Evolutionary conservation across 164 flowering plant species (phyloP).

Genomic region (Kingdonia uniflora): DNA sequence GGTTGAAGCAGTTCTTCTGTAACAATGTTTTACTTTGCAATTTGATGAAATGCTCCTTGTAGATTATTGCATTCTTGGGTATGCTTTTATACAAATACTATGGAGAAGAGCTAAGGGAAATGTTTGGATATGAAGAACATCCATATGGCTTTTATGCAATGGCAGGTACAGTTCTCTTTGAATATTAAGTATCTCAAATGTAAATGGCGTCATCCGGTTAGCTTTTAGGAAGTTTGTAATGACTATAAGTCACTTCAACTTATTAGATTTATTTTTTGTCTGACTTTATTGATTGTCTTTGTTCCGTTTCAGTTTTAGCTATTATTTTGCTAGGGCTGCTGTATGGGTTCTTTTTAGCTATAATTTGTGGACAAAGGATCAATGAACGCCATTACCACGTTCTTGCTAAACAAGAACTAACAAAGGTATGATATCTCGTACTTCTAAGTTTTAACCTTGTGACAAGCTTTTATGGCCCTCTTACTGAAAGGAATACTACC

Average conservation of each 20-base stretch:
- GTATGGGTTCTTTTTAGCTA: constrained; percentile 96
- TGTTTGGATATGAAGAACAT: constrained; percentile 98
- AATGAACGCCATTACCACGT: constrained; percentile 93
- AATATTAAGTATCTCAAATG: background rate
- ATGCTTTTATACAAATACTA: constrained; percentile 90
- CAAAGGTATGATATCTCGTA: constrained; percentile 49
- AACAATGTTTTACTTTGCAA: background rate
- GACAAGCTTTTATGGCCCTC: background rate
- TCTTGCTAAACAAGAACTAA: constrained; percentile 93
- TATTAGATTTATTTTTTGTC: constrained; percentile 3
- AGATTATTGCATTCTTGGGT: constrained; percentile 91
- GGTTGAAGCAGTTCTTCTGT: no score
- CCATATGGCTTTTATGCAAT: constrained; percentile 89
- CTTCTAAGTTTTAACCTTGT: constrained; percentile 4
- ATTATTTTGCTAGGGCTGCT: constrained; percentile 92
- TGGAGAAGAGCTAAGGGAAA: constrained; percentile 89
- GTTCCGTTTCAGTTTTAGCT: constrained; percentile 55
- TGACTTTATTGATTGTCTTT: constrained; percentile 4
- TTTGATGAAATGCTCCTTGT: constrained; percentile 14
- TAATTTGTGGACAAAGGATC: constrained; percentile 96
- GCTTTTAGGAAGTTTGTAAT: no score
- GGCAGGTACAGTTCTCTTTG: constrained; percentile 54
- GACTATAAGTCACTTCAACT: background rate
- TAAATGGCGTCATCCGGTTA: background rate
- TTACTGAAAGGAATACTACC: no score